Percentiles rank a stretch among this genome's conserved stretches.
phyloP scores from a whole-genome alignment of 352 stramenopile genomes.

The Pythium oligandrum region DNA sequence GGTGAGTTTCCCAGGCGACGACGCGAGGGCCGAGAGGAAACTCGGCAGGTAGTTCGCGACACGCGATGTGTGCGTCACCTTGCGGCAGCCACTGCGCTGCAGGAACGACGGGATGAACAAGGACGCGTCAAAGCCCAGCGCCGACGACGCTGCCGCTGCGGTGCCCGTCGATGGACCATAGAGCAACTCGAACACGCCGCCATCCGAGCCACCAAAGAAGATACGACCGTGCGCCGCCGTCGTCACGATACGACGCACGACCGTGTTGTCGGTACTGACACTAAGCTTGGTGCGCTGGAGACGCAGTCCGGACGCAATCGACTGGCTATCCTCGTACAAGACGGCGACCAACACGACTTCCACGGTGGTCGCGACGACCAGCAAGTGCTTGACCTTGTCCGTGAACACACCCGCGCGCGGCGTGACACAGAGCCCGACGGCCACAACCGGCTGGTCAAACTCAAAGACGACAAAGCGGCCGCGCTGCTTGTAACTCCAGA shows the following conservation, averaged over 20 bases:
- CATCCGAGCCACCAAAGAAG: slow-evolving; percentile 96
- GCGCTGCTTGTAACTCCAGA: slow-evolving; percentile 91
- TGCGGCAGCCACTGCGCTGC: slow-evolving; percentile 67
- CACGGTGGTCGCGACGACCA: slow-evolving; percentile 94
- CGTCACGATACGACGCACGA: slow-evolving; percentile 87
- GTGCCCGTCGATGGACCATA: slow-evolving; percentile 48
- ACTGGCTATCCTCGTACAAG: slow-evolving; percentile 56
- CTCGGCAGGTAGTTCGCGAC: slow-evolving; percentile 73
- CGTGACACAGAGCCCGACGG: slow-evolving; percentile 81
- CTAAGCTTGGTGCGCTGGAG: slow-evolving; percentile 86
- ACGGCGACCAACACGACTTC: slow-evolving; percentile 93
- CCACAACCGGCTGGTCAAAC: slow-evolving; percentile 91
- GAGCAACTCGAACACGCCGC: slow-evolving; percentile 92
- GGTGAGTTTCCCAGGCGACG: slow-evolving; percentile 77
- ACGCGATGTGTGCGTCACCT: slow-evolving; percentile 89
- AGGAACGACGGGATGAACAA: slow-evolving; percentile 33
- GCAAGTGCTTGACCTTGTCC: slow-evolving; percentile 89
- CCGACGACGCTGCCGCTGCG: background rate
- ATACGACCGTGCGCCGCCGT: slow-evolving; percentile 82
- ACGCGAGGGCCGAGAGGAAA: slow-evolving; percentile 73
- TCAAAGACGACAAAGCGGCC: slow-evolving; percentile 85
- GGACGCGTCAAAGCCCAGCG: slow-evolving; percentile 18
- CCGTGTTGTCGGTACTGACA: slow-evolving; percentile 92
- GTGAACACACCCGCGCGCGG: slow-evolving; percentile 92
- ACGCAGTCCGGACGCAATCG: slow-evolving; percentile 15